Evolutionary conservation across 768 basidiomycete genomes (phyloP).

Genomic region (Tulasnella sp.): DNA sequence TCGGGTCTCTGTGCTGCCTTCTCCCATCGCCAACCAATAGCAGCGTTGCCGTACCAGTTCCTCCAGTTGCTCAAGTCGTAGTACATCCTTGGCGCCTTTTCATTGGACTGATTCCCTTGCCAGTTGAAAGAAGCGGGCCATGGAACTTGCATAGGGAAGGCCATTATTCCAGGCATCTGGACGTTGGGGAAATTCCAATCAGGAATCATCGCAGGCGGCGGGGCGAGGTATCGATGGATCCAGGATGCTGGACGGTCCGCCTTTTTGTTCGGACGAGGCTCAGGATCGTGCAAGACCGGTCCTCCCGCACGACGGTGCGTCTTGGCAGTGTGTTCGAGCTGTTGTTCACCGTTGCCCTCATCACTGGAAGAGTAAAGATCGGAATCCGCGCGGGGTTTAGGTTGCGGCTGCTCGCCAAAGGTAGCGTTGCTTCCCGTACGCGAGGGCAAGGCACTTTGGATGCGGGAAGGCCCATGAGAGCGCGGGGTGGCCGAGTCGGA

Average conservation of each 20-base stretch:
- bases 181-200: constrained; percentile 44
- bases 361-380: constrained; percentile 33
- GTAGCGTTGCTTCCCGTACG: background rate
- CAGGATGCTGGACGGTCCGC: constrained; percentile 43
- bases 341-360: constrained; percentile 22
- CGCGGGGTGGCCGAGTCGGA: constrained; percentile 1
- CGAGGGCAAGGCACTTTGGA: constrained; percentile 25
- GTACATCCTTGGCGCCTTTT: background rate
- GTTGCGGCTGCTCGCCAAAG: constrained; percentile 13
- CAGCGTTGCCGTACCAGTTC: constrained; percentile 24
- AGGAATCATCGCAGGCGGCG: constrained; percentile 62
- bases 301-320: constrained; percentile 9
- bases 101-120: constrained; percentile 19
- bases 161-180: constrained; percentile 58
- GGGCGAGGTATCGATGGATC: constrained; percentile 68
- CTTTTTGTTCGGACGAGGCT: constrained; percentile 44
- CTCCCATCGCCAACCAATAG: constrained; percentile 60
- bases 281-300: constrained; percentile 30
- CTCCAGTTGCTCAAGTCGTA: constrained; percentile 16
- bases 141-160: constrained; percentile 56
- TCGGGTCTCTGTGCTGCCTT: constrained; percentile 54
- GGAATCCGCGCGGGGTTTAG: constrained; percentile 1
- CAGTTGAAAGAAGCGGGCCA: constrained; percentile 44
- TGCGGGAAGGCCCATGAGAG: constrained; percentile 18
- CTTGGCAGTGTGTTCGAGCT: background rate